A percentile compares a stretch with the other conserved stretches of the same genome.
These are phyloP conservation scores for Xylaria hypoxylon DNA, from an alignment of 2,329 filamentous ascomycete genomes.

Conservation along the genomic window DNA sequence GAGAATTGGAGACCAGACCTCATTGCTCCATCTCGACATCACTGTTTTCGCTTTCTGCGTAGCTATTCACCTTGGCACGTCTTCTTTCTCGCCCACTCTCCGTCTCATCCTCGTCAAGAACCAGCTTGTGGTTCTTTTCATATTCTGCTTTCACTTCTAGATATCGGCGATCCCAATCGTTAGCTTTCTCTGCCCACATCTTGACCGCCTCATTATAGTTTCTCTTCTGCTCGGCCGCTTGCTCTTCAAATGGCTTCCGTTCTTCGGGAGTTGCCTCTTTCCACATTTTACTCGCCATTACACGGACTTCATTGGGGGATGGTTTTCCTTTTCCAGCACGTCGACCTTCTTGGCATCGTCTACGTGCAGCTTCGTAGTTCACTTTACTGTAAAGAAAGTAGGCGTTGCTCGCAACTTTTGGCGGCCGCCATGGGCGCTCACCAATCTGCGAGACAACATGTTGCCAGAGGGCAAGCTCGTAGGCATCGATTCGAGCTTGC, in stretches of 20 bases:
- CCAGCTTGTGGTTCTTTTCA: constrained; percentile 63
- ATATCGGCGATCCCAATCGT: constrained; percentile 78
- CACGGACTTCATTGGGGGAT: constrained; percentile 83
- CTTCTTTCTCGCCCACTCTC: constrained; percentile 47
- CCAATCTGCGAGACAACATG: constrained; percentile 72
- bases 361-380: constrained; percentile 72
- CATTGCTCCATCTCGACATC: constrained; percentile 48
- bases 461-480: constrained; percentile 66
- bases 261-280: constrained; percentile 77
- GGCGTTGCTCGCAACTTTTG: constrained; percentile 81
- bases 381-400: constrained; percentile 91
- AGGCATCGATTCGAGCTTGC: constrained; percentile 66
- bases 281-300: constrained; percentile 92
- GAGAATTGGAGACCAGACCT: neutral
- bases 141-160: constrained; percentile 64
- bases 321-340: constrained; percentile 72
- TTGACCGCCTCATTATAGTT: constrained; percentile 68
- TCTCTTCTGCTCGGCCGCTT: constrained; percentile 77
- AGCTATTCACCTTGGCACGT: constrained; percentile 53
- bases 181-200: constrained; percentile 70
- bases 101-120: constrained; percentile 47
- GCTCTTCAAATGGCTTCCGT: constrained; percentile 81
- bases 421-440: constrained; percentile 77
- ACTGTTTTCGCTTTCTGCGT: constrained; percentile 55
- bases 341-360: constrained; percentile 73